Percentiles rank a stretch among this genome's conserved stretches.
Conservation (phyloP, 2,329 filamentous ascomycete species). For the Westerdykella sp. region DNA sequence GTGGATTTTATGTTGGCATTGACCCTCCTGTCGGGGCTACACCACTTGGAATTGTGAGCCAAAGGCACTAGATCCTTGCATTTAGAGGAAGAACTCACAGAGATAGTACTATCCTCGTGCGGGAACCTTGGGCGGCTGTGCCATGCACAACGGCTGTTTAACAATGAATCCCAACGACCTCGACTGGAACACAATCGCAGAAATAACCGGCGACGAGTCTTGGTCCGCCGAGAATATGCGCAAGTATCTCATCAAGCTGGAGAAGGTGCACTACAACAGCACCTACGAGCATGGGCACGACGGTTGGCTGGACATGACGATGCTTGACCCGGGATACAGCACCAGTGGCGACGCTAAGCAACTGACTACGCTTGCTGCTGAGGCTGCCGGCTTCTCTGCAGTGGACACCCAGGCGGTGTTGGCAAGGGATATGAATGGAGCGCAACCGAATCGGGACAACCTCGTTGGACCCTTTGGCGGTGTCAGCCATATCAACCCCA, state of each 20-base stretch:
- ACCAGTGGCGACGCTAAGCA: conserved; percentile 7
- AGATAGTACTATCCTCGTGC: conserved; percentile 50
- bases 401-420: conserved; percentile 10
- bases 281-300: conserved; percentile 16
- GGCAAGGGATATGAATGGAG: conserved; percentile 17
- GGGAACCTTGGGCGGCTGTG: conserved; percentile 52
- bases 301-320: conserved; percentile 24
- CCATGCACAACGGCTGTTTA: conserved; percentile 51
- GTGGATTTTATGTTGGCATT: conserved; percentile 48
- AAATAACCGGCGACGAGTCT: conserved; percentile 52
- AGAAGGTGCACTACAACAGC: conserved; percentile 22
- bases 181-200: conserved; percentile 54
- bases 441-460: conserved; percentile 13
- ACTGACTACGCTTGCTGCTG: conserved; percentile 10
- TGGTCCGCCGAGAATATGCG: conserved; percentile 55
- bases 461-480: conserved; percentile 19
- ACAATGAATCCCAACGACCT: conserved; percentile 51
- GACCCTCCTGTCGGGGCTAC: conserved; percentile 47
- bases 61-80: too few relatives aligned
- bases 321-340: conserved; percentile 17
- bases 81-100: background rate
- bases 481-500: conserved; percentile 20
- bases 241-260: conserved; percentile 43
- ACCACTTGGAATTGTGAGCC: conserved; percentile 44
- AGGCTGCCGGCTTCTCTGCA: conserved; percentile 11